These are phyloP conservation scores for Fusarium tupiense DNA, from an alignment of 2,329 filamentous ascomycete species.

Conservation along the genomic window DNA sequence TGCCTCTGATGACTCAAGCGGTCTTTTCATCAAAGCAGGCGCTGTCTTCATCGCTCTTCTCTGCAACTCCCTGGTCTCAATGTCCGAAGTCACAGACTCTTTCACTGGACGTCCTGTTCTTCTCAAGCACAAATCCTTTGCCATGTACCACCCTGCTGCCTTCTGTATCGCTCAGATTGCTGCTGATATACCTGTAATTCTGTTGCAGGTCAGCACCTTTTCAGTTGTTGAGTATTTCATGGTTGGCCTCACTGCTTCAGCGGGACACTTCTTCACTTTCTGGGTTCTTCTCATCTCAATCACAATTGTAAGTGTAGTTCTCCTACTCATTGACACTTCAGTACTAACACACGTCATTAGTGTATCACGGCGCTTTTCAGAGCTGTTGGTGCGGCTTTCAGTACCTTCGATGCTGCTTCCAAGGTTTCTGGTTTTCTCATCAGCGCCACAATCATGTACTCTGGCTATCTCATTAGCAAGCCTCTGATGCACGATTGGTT, in stretches of 20 bases:
- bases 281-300: constrained; percentile 63
- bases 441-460: constrained; percentile 67
- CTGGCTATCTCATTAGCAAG: constrained; percentile 70
- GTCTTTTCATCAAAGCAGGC: constrained; percentile 72
- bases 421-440: constrained; percentile 64
- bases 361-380: constrained; percentile 69
- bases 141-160: constrained; percentile 65
- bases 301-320: constrained; percentile 55
- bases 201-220: constrained; percentile 68
- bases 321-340: rapidly evolving
- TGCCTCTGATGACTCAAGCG: constrained; percentile 64
- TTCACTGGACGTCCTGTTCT: constrained; percentile 69
- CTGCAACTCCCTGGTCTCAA: constrained; percentile 69
- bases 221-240: constrained; percentile 71
- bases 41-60: constrained; percentile 72
- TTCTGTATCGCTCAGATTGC: constrained; percentile 67
- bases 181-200: constrained; percentile 64
- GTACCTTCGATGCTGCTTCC: constrained; percentile 67
- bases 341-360: constrained; percentile 33
- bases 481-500: constrained; percentile 72
- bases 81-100: constrained; percentile 73
- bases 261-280: constrained; percentile 69
- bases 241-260: constrained; percentile 63
- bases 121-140: constrained; percentile 67
- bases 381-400: constrained; percentile 63